These are phyloP conservation scores for Arabidopsis suecica DNA, from an alignment of 345 rosid genomes.

Conservation along the genomic window DNA sequence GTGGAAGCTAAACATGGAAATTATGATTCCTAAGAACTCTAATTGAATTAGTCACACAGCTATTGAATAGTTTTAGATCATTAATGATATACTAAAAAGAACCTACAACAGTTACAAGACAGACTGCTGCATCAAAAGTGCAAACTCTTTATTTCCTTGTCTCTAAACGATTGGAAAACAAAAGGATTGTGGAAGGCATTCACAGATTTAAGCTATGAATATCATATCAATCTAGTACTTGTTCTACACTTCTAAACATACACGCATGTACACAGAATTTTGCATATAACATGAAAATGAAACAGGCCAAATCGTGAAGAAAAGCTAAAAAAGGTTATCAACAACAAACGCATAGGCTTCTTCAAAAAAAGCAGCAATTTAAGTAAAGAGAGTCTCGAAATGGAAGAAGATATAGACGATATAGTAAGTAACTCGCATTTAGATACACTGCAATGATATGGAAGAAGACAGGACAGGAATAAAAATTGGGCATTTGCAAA, in stretches of 20 bases:
- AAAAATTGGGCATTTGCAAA: neutral
- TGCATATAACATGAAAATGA: neutral
- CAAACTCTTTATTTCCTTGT: neutral
- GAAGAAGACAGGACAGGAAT: neutral
- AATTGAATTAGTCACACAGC: neutral
- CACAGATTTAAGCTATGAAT: neutral
- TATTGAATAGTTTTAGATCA: neutral
- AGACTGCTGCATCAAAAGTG: neutral
- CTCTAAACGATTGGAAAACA: neutral
- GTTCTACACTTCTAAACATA: no score
- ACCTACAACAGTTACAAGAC: neutral
- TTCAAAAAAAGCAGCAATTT: neutral
- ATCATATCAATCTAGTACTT: neutral
- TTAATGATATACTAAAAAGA: neutral
- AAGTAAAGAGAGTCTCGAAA: neutral
- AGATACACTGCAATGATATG: neutral
- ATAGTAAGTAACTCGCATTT: neutral
- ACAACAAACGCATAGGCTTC: neutral
- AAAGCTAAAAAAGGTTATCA: no score
- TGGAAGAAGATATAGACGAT: neutral
- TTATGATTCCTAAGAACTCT: neutral
- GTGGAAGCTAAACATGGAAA: slow-evolving; percentile 21
- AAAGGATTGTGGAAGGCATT: neutral
- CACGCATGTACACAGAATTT: neutral
- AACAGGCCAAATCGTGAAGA: neutral